Base-by-base conservation (phyloP, 2,329 filamentous ascomycete species). In the Didymella sp. region DNA sequence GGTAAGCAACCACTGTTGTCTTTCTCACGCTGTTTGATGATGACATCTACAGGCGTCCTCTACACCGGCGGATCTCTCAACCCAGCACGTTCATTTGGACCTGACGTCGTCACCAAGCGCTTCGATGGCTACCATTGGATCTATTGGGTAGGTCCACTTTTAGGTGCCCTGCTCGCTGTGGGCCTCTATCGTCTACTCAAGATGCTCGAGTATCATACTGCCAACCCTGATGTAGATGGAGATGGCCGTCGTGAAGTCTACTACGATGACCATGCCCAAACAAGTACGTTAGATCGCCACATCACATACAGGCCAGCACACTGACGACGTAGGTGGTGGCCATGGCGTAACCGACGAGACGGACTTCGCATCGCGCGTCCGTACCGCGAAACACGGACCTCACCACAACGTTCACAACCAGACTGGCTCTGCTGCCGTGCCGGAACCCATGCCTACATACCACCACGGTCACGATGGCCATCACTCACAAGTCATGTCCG, bases 101-200 rank as follows among this genome's bases (percentile, higher is more conserved):
- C 80, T 19, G 77, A 77, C 56, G 78, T 82, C n/a, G 71, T 79
- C 27, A 70, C 78, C 3, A 63, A 66, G 37, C 69, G 51, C 8
- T 82, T 82, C 63, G 72, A 77, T 5, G 63, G 70, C 40, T 77
- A 81, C 57, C 80, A 82, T 64, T 82, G 80, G 79, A 80, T 83
- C 55, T 83, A 83, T 68, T 83, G 81, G 81, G 55, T 82, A 42
- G 81, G 81, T 0, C 80, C 80, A 5, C 59, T 75, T 6, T 71
- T 82, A 5, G 81, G 81, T 17, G 67, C 80, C 3, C 52, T 81
- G 12, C 54, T 82, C 2, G 79, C 80, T 12, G 79, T 80, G 2
- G 61, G 74, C n/a, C 80, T 82, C 64, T 82, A 82, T 67, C 76
- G 77, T 27, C 68, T 82, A 56, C 75, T 83, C 70, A 82, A 82